These are phyloP conservation scores for Monosporascus sp. DNA, from an alignment of 2,329 filamentous ascomycete genomes.

Conservation along the genomic window DNA sequence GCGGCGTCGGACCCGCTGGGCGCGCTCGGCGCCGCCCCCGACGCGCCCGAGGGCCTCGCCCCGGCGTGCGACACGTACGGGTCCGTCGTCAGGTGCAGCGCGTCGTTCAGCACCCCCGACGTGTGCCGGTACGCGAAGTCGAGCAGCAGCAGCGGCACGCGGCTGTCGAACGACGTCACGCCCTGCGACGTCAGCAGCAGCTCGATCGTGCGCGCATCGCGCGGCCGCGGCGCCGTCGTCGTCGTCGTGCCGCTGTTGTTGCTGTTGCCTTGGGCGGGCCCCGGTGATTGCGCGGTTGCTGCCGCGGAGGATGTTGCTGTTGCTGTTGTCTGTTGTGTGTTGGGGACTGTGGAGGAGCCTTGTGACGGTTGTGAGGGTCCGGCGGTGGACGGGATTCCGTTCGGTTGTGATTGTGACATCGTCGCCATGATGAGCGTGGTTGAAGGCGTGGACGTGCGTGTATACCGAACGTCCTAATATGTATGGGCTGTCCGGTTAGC, in stretches of 20 bases:
- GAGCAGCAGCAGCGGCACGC: conserved; percentile 75
- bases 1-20: conserved; percentile 43
- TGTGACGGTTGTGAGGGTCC: conserved; percentile 24
- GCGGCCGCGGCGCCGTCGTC: conserved; percentile 53
- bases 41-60: conserved; percentile 42
- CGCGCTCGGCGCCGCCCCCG: conserved; percentile 44
- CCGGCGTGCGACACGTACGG: conserved; percentile 59
- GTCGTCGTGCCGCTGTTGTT: conserved; percentile 15
- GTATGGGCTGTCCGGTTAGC: too few relatives aligned
- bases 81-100: conserved; percentile 62
- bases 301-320: conserved; percentile 12
- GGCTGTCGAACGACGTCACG: conserved; percentile 74
- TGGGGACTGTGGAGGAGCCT: conserved; percentile 29
- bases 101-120: conserved; percentile 64
- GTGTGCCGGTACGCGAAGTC: conserved; percentile 86
- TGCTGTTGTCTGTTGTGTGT: conserved; percentile 13
- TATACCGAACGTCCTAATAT: too few relatives aligned
- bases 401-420: conserved; percentile 41
- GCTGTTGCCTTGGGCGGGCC: conserved; percentile 4
- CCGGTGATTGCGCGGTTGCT: not conserved
- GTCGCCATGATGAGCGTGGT: conserved; percentile 23
- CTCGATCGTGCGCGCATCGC: conserved; percentile 75
- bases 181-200: conserved; percentile 74
- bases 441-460: too few relatives aligned
- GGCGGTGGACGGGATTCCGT: conserved; percentile 42